These are phyloP conservation scores for Aspergillus cejpii DNA, from an alignment of 2,329 filamentous ascomycete genomes.

Conservation along the genomic window DNA sequence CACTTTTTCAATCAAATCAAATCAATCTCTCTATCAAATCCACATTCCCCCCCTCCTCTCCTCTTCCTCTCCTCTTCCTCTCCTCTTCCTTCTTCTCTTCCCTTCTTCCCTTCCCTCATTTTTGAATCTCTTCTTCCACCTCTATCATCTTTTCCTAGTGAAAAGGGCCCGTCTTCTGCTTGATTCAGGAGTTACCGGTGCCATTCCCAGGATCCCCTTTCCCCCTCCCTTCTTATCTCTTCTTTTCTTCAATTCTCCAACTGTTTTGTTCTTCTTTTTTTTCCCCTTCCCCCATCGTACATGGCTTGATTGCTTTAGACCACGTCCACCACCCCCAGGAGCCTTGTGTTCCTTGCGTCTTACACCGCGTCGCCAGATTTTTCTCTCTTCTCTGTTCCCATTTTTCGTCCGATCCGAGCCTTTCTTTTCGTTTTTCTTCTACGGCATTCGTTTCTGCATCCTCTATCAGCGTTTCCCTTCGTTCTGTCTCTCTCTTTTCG, in stretches of 20 bases:
- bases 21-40: slow-evolving; percentile 19
- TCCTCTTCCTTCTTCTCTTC: slow-evolving; percentile 28
- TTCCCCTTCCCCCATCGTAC: slow-evolving; percentile 21
- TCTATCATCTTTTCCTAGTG: slow-evolving; percentile 13
- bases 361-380: slow-evolving; percentile 25
- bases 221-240: slow-evolving; percentile 9
- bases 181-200: slow-evolving; percentile 24
- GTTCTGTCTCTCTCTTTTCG: too few relatives aligned
- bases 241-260: slow-evolving; percentile 6
- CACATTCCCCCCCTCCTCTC: slow-evolving; percentile 23
- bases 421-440: slow-evolving; percentile 22
- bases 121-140: slow-evolving; percentile 16
- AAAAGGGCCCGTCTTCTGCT: slow-evolving; percentile 27
- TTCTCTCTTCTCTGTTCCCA: slow-evolving; percentile 19
- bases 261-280: slow-evolving; percentile 8
- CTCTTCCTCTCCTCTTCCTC: slow-evolving; percentile 19
- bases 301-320: slow-evolving; percentile 29
- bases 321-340: slow-evolving; percentile 22
- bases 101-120: slow-evolving; percentile 14
- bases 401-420: slow-evolving; percentile 23
- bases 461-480: slow-evolving; percentile 15
- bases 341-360: slow-evolving; percentile 24
- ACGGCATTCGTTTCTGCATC: slow-evolving; percentile 22
- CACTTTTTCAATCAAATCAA: slow-evolving; percentile 1
- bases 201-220: slow-evolving; percentile 19